Base-by-base conservation (phyloP, 345 rosid species). In the Populus davidiana region DNA sequence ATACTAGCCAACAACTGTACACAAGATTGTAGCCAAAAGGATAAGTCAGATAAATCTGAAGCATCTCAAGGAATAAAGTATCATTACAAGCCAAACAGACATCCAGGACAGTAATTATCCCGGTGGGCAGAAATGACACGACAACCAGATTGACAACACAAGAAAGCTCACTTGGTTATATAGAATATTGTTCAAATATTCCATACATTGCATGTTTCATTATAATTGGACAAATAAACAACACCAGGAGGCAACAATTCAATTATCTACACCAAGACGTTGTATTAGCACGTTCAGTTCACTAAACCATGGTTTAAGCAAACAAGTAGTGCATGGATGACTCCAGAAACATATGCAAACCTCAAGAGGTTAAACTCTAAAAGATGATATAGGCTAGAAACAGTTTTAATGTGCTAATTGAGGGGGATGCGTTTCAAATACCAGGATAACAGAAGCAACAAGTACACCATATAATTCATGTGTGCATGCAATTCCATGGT, bases 401-500 rank as follows among this genome's bases (percentile, higher is more conserved):
- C 68, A 62, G 50, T 38, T 13, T 59, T 10, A 72, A 39, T 31
- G 11, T 25, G 44, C 11, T 59, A 74, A 16, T 72, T 44, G 43
- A 54, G 35, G 36, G 10, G 73, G 62, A 63, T 64, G 77, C 67
- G 70, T 65, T 82, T 76, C 65, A 72, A 29, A 72, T 25, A 72
- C 65, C n/a, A 61, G 85, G 64, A 62, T 39, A 72, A 61, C 61
- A 72, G 59, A 44, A 71, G 80, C 23, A 77, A 54, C 69, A 75
- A 75, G 81, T 69, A 80, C 73, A 73, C 43, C 5, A 79, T 64
- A 70, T 50, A 0, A 63, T 47, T 73, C 71, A 80, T 71, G 81
- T 75, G 75, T 71, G 71, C 79, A 80, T 77, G 82, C 76, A 75
- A 67, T 38, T 61, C 74, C 59, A 74, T 61, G 71, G 54, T 52